Base-by-base conservation (phyloP, 148 eudicot genomes). In the Arbutus unedo region DNA sequence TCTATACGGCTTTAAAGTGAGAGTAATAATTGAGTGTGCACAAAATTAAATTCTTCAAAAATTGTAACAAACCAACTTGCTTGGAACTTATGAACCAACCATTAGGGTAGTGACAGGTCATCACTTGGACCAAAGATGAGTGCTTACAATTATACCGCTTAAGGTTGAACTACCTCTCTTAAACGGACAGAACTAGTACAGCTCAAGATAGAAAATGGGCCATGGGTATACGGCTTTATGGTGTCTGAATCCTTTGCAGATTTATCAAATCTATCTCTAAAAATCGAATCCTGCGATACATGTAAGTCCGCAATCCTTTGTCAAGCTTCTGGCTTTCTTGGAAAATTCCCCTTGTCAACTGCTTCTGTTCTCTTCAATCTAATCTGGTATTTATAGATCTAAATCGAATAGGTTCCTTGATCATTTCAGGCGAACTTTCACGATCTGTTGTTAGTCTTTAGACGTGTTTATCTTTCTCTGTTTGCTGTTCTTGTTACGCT, bases 231-330 rank as follows among this genome's bases (percentile, higher is more conserved):
- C 45, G 23, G 51, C 72, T 45, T 19, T 55, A 5, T 64, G 81
- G 68, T 60, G 21, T 19, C 81, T 64, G 59, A 68, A 68, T 81
- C 16, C 44, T 51, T 38, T 51, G 62, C 25, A 18, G 48, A 45
- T 50, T 71, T 38, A 15, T 21, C 82, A 31, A 81, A 81, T 68
- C 50, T 81, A 38, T 79, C 4, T 51, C 14, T 25, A 23, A 7
- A 70, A 81, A 80, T 68, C 62, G 38, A 49, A 70, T 81, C 50
- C 68, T 66, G 43, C 21, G 10, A 38, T 60, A 41, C 2, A 62
- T 64, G 82, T 31, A 80, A 80, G 74, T 64, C 43, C 59, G 2
- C 25, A 9, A 4, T 19, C 82, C 55, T 54, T 66, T 79, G 18
- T 25, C 54, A 68, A 47, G 1, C 38, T 31, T 31, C 7, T 54